These are phyloP conservation scores for Phialophora expanda DNA, from an alignment of 2,329 filamentous ascomycete genomes.

Conservation along the genomic window DNA sequence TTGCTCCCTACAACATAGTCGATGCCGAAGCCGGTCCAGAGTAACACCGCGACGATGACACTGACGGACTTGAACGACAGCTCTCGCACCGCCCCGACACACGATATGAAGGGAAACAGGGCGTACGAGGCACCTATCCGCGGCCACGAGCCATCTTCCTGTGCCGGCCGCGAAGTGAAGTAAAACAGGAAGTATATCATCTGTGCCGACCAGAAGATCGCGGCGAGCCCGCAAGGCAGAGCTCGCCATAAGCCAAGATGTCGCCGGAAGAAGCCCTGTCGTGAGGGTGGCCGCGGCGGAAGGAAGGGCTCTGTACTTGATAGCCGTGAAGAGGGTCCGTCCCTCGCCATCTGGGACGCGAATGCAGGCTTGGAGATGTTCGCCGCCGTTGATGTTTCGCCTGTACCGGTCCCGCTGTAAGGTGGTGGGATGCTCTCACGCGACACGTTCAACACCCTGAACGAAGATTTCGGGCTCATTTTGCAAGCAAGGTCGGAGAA, in stretches of 20 bases:
- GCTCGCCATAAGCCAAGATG: constrained; percentile 15
- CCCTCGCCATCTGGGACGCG: not conserved
- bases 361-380: not conserved
- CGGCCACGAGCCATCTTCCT: constrained; percentile 18
- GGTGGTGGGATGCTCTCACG: not conserved
- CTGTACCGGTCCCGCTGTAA: not conserved
- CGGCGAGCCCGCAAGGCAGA: constrained; percentile 8
- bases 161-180: constrained; percentile 14
- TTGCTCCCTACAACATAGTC: constrained; percentile 13
- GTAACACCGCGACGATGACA: constrained; percentile 14
- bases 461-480: not conserved
- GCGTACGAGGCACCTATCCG: constrained; percentile 16
- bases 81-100: constrained; percentile 15
- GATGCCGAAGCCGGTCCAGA: constrained; percentile 20
- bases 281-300: not conserved
- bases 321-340: not conserved
- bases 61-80: constrained; percentile 11
- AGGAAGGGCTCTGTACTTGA: constrained; percentile 1
- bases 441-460: not conserved
- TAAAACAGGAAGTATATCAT: constrained; percentile 25
- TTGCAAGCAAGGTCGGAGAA: too few relatives aligned
- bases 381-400: not conserved
- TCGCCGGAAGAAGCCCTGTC: constrained; percentile 12
- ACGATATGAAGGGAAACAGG: constrained; percentile 21
- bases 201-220: constrained; percentile 15